Percentiles rank a stretch among this genome's conserved stretches.
These are phyloP conservation scores for Venustampulla echinocandica DNA, from an alignment of 495 filamentous ascomycete species.

Conservation along the genomic window DNA sequence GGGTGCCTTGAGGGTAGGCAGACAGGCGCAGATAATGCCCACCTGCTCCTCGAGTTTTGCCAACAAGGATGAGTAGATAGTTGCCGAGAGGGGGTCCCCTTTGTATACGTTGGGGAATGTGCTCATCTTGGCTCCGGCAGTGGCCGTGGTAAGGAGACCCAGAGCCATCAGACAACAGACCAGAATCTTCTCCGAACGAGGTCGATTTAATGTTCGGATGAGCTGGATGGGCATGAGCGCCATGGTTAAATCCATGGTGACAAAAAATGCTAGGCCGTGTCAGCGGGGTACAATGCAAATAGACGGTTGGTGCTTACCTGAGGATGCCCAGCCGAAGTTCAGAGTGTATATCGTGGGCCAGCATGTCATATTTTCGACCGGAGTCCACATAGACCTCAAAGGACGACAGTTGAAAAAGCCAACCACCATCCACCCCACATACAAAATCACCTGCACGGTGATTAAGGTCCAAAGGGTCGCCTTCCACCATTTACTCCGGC, in stretches of 20 bases:
- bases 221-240: slow-evolving; percentile 8
- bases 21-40: slow-evolving; percentile 2
- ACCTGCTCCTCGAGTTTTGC: slow-evolving; percentile 7
- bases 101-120: background rate
- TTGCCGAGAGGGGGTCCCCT: background rate
- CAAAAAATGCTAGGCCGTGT: background rate
- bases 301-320: background rate
- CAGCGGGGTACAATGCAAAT: background rate
- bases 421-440: background rate
- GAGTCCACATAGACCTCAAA: background rate
- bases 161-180: slow-evolving; percentile 6
- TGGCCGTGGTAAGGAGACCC: slow-evolving; percentile 4
- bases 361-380: background rate
- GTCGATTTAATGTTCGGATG: slow-evolving; percentile 3
- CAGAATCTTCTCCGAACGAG: slow-evolving; percentile 2
- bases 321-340: background rate
- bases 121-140: slow-evolving; percentile 2
- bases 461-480: background rate
- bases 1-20: slow-evolving; percentile 5
- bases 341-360: background rate
- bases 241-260: slow-evolving; percentile 4
- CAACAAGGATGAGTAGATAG: background rate
- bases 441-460: background rate
- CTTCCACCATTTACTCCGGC: background rate
- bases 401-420: background rate